A percentile compares a stretch with the other conserved stretches of the same genome.
phyloP scores from a whole-genome alignment of 768 basidiomycete genomes.

The Leccinum subtestaceum region DNA sequence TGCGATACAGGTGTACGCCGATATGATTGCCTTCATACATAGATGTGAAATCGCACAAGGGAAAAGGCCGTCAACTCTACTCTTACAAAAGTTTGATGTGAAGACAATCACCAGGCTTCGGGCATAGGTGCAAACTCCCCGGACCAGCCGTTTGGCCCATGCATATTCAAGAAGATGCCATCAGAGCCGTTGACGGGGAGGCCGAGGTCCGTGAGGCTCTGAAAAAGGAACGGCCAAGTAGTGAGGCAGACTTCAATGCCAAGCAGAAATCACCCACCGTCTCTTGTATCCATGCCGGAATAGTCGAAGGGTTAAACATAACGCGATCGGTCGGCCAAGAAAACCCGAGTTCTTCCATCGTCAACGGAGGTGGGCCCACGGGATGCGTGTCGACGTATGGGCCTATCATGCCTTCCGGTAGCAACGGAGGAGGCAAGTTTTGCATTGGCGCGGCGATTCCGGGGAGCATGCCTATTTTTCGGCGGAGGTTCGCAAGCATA shows the following conservation, averaged over 20 bases:
- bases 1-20: constrained; percentile 13
- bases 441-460: constrained; percentile 48
- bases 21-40: constrained; percentile 21
- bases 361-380: constrained; percentile 58
- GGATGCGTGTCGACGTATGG: constrained; percentile 54
- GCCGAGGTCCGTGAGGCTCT: constrained; percentile 88
- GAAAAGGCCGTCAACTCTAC: constrained; percentile 24
- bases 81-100: constrained; percentile 16
- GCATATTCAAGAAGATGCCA: constrained; percentile 80
- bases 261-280: constrained; percentile 50
- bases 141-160: constrained; percentile 69
- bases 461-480: constrained; percentile 72
- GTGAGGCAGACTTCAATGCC: background rate
- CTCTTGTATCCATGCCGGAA: constrained; percentile 92
- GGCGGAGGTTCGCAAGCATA: constrained; percentile 89
- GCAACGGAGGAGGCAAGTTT: constrained; percentile 49
- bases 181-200: constrained; percentile 91
- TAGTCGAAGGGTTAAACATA: constrained; percentile 72
- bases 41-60: constrained; percentile 14
- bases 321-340: constrained; percentile 63
- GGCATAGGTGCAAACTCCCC: constrained; percentile 75
- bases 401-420: constrained; percentile 56
- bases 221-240: constrained; percentile 4
- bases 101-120: constrained; percentile 70
- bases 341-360: constrained; percentile 83